Conservation (phyloP, 2,329 filamentous ascomycete genomes). For the Leptographium lundbergii region DNA sequence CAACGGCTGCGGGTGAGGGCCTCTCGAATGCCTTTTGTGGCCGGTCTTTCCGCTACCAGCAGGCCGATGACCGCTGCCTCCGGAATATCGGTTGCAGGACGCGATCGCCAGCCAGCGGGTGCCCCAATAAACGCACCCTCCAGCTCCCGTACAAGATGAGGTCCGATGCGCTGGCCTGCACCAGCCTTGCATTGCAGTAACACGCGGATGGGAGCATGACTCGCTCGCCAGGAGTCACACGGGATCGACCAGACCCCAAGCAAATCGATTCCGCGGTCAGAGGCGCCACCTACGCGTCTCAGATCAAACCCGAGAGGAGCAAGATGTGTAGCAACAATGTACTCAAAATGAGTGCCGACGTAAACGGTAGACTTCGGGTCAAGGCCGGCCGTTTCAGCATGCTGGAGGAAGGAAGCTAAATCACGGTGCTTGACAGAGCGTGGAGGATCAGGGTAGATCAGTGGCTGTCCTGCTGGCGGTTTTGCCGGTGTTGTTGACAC, state of each 20-base stretch:
- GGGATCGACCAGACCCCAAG: slow-evolving; percentile 50
- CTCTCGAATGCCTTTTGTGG: slow-evolving; percentile 68
- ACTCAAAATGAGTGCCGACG: slow-evolving; percentile 67
- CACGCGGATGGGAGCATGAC: slow-evolving; percentile 27
- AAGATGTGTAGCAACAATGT: slow-evolving; percentile 47
- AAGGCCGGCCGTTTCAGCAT: slow-evolving; percentile 45
- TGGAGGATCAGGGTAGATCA: slow-evolving; percentile 33
- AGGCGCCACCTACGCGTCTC: slow-evolving; percentile 49
- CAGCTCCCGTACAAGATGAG: slow-evolving; percentile 57
- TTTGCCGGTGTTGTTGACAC: neutral
- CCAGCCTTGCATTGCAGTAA: slow-evolving; percentile 59
- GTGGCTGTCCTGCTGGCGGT: neutral
- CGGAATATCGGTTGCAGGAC: neutral
- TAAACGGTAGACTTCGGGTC: slow-evolving; percentile 46
- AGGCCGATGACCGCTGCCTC: slow-evolving; percentile 54
- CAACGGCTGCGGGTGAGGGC: slow-evolving; percentile 53
- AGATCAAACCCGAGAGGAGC: slow-evolving; percentile 50
- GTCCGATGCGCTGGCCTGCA: slow-evolving; percentile 32
- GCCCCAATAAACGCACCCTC: slow-evolving; percentile 67
- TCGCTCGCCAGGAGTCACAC: slow-evolving; percentile 5
- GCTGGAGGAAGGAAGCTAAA: slow-evolving; percentile 50
- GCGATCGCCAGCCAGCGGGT: slow-evolving; percentile 54
- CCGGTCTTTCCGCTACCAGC: slow-evolving; percentile 53
- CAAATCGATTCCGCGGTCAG: slow-evolving; percentile 63
- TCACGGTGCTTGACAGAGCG: slow-evolving; percentile 43